Conservation (phyloP, 164 flowering plant genomes). For the Litsea cubeba region DNA sequence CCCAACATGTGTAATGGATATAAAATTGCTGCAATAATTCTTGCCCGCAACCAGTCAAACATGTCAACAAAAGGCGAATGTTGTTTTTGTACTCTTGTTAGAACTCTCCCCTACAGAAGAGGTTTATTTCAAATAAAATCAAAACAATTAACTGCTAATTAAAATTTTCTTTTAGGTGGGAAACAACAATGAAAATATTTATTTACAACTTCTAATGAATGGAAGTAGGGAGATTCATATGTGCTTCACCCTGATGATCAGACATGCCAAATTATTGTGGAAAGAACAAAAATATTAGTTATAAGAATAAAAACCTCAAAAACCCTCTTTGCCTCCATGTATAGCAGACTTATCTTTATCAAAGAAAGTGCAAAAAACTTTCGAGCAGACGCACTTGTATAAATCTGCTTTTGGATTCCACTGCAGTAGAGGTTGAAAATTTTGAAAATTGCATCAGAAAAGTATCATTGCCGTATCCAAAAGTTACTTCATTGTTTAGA, state of each 20-base stretch:
- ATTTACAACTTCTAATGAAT: neutral
- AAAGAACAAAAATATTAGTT: neutral
- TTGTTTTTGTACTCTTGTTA: constrained; percentile 39
- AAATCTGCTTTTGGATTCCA: constrained; percentile 83
- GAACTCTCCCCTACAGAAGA: constrained; percentile 60
- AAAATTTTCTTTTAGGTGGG: neutral
- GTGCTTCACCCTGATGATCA: neutral
- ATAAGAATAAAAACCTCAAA: constrained; percentile 55
- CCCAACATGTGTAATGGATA: constrained; percentile 82
- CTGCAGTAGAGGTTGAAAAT: constrained; percentile 31
- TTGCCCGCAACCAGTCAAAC: constrained; percentile 66
- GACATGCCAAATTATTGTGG: neutral
- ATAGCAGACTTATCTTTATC: constrained; percentile 63
- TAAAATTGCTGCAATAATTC: constrained; percentile 45
- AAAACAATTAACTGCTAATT: neutral
- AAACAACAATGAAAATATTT: neutral
- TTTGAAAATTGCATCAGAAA: neutral
- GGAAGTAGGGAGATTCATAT: neutral
- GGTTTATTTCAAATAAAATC: constrained; percentile 1
- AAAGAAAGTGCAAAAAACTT: constrained; percentile 60
- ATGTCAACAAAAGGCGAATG: constrained; percentile 32
- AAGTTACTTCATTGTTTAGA: too few species aligned
- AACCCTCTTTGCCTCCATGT: constrained; percentile 75
- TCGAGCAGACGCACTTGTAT: constrained; percentile 47
- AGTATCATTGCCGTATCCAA: neutral